A percentile compares a stretch with the other conserved stretches of the same genome.
These are phyloP conservation scores for Vaccinium darrowii DNA, from an alignment of 148 eudicot genomes.

Conservation along the genomic window DNA sequence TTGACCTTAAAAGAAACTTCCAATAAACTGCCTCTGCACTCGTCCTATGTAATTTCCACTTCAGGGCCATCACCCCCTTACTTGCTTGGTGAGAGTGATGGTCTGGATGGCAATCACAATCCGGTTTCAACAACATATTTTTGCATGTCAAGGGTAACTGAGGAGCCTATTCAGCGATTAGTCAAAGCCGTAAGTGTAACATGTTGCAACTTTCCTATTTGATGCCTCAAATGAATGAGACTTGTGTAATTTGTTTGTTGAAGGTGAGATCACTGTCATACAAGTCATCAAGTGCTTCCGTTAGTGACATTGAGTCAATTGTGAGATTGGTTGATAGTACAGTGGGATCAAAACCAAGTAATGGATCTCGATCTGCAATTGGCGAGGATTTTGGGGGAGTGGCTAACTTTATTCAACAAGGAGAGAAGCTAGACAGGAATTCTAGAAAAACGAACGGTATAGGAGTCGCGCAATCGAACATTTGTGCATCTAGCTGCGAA, in stretches of 20 bases:
- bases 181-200: constrained; percentile 14
- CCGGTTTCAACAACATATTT: background rate
- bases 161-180: constrained; percentile 17
- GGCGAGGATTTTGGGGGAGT: constrained; percentile 3
- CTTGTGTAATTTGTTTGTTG: constrained; percentile 8
- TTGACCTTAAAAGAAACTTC: background rate
- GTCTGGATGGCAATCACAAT: background rate
- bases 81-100: constrained; percentile 1
- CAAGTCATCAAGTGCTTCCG: constrained; percentile 10
- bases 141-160: background rate
- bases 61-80: background rate
- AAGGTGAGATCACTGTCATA: constrained; percentile 19
- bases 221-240: background rate
- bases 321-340: constrained; percentile 18
- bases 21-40: background rate
- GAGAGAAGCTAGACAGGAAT: background rate
- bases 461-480: background rate
- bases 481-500: background rate
- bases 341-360: constrained; percentile 16
- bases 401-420: background rate
- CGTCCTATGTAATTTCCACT: constrained; percentile 6
- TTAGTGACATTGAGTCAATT: constrained; percentile 17
- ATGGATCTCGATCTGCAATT: constrained; percentile 15
- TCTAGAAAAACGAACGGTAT: constrained; percentile 1
- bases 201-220: background rate